phyloP scores from a whole-genome alignment of 495 filamentous ascomycete genomes.

The Achaetomiella virescens region DNA sequence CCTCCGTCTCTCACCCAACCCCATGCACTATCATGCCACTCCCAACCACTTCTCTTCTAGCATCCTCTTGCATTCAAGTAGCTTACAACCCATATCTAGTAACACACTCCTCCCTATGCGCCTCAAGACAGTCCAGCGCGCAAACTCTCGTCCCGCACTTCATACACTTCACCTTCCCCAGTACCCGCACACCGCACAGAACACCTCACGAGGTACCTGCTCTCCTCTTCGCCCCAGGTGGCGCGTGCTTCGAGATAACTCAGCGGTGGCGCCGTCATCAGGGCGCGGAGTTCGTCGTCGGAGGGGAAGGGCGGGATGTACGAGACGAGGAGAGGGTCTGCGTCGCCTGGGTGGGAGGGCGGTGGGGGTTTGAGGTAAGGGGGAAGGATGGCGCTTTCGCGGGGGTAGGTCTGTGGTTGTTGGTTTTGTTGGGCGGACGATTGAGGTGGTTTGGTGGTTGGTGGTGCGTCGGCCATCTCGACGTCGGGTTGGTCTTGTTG shows the following conservation, averaged over 20 bases:
- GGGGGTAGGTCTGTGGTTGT: slow-evolving; percentile 26
- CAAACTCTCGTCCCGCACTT: slow-evolving; percentile 78
- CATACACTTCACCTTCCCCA: slow-evolving; percentile 80
- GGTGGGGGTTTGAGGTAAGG: slow-evolving; percentile 29
- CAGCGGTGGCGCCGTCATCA: slow-evolving; percentile 66
- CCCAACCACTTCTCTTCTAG: neutral
- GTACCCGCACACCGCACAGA: slow-evolving; percentile 89
- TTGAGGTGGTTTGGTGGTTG: slow-evolving; percentile 13
- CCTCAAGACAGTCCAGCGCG: slow-evolving; percentile 71
- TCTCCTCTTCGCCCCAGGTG: slow-evolving; percentile 36
- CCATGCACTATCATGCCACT: neutral
- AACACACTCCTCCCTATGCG: slow-evolving; percentile 67
- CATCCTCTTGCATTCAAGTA: neutral
- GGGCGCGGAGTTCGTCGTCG: slow-evolving; percentile 57
- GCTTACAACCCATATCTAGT: slow-evolving; percentile 60
- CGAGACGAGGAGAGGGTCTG: slow-evolving; percentile 57
- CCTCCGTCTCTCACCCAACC: too few species aligned
- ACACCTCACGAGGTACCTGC: slow-evolving; percentile 55
- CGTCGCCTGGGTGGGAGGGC: slow-evolving; percentile 42
- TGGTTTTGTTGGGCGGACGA: neutral
- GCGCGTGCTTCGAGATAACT: slow-evolving; percentile 74
- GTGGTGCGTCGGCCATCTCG: slow-evolving; percentile 32
- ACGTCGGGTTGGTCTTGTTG: slow-evolving; percentile 27
- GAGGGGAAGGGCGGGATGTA: slow-evolving; percentile 59
- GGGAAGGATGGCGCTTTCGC: slow-evolving; percentile 27